These are phyloP conservation scores for Talaromyces sp. DNA, from an alignment of 2,329 filamentous ascomycete genomes.

Conservation along the genomic window DNA sequence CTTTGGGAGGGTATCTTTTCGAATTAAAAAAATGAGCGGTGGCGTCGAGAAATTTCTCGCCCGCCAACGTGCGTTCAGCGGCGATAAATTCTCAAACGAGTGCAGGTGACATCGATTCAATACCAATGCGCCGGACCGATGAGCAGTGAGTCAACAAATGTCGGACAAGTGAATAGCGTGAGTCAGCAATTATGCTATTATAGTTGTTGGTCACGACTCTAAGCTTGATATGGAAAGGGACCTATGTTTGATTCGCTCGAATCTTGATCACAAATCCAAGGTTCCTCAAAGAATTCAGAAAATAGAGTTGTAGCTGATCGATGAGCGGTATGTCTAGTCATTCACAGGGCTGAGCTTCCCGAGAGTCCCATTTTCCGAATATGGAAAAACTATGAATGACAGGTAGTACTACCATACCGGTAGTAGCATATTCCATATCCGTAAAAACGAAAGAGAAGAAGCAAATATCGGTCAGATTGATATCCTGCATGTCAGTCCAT, in stretches of 20 bases:
- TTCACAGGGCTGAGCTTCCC: neutral
- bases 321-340: too few relatives aligned
- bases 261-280: neutral
- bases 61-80: neutral
- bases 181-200: neutral
- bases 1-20: neutral
- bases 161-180: neutral
- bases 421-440: neutral
- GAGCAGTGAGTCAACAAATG: neutral
- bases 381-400: neutral
- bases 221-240: neutral
- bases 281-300: neutral
- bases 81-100: neutral
- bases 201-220: neutral
- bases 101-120: neutral
- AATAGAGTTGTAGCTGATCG: too few relatives aligned
- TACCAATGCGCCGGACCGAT: neutral
- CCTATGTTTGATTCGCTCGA: neutral
- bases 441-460: neutral
- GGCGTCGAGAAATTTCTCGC: neutral
- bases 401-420: neutral
- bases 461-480: neutral
- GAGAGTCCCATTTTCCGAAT: neutral
- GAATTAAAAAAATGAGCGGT: neutral
- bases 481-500: neutral